phyloP scores from a whole-genome alignment of 495 filamentous ascomycete genomes.

The Daldinia childiae region DNA sequence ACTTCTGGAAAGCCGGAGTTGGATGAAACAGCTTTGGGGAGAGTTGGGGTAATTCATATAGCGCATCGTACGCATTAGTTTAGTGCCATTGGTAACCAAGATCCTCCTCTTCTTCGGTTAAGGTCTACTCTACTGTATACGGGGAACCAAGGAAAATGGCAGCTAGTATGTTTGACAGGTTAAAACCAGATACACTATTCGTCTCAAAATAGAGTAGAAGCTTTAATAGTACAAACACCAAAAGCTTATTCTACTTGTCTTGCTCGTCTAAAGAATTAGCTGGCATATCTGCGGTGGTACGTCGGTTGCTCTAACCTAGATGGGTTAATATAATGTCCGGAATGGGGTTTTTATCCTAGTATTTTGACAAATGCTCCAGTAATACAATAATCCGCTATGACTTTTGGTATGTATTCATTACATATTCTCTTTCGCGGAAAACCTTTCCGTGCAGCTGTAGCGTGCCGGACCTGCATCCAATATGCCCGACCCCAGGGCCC shows the following conservation, averaged over 20 bases:
- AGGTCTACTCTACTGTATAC: background rate
- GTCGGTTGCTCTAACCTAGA: conserved; percentile 28
- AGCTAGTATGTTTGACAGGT: background rate
- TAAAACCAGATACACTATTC: background rate
- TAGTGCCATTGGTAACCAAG: background rate
- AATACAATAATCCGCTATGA: conserved; percentile 3
- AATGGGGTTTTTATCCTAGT: conserved; percentile 17
- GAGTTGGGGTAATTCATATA: background rate
- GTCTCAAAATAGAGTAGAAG: background rate
- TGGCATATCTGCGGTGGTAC: conserved; percentile 29
- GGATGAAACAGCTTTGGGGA: background rate
- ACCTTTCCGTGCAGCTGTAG: background rate
- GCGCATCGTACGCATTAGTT: background rate
- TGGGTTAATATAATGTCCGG: conserved; percentile 1
- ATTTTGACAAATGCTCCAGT: conserved; percentile 2
- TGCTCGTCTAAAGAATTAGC: background rate
- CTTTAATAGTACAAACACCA: background rate
- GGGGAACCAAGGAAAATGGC: background rate
- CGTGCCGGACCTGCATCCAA: background rate
- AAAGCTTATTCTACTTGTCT: background rate
- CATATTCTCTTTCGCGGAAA: background rate
- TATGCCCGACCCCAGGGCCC: background rate
- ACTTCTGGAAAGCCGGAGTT: background rate
- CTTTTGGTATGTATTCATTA: conserved; percentile 8
- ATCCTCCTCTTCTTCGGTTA: background rate